phyloP scores from a whole-genome alignment of 73 alveolate genomes.

The Tetrahymena elliotti region DNA sequence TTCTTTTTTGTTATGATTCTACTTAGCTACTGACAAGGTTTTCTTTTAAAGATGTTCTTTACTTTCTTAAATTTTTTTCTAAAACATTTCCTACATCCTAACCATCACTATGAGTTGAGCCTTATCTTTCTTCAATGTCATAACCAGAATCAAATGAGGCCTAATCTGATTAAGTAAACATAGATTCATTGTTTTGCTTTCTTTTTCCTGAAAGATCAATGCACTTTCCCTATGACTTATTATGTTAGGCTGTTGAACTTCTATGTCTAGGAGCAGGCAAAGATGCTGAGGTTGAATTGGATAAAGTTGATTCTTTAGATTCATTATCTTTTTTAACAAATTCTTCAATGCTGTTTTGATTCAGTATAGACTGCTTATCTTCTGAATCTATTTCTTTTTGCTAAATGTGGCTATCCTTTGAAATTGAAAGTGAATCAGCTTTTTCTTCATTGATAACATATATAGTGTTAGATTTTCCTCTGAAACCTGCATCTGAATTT shows the following conservation, averaged over 20 bases:
- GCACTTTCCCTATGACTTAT: background rate
- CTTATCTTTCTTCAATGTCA: background rate
- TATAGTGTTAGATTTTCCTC: background rate
- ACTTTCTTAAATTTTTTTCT: background rate
- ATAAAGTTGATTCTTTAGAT: background rate
- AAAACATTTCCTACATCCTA: background rate
- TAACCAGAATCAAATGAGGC: background rate
- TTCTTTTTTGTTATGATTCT: background rate
- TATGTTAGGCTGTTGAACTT: background rate
- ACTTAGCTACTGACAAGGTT: background rate
- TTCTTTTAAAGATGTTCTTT: background rate
- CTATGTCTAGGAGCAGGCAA: background rate
- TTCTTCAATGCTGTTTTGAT: background rate
- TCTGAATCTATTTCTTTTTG: background rate
- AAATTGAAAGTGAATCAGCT: background rate
- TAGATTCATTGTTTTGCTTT: background rate
- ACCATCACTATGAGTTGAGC: background rate
- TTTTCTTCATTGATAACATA: background rate
- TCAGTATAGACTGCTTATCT: background rate
- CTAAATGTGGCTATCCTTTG: background rate
- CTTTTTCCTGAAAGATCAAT: background rate
- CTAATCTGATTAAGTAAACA: background rate
- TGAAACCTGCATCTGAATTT: background rate
- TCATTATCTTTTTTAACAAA: background rate
- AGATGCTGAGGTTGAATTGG: background rate